Base-by-base conservation (phyloP, 805 yeast genomes). In the Kluyveromyces wickerhamii region DNA sequence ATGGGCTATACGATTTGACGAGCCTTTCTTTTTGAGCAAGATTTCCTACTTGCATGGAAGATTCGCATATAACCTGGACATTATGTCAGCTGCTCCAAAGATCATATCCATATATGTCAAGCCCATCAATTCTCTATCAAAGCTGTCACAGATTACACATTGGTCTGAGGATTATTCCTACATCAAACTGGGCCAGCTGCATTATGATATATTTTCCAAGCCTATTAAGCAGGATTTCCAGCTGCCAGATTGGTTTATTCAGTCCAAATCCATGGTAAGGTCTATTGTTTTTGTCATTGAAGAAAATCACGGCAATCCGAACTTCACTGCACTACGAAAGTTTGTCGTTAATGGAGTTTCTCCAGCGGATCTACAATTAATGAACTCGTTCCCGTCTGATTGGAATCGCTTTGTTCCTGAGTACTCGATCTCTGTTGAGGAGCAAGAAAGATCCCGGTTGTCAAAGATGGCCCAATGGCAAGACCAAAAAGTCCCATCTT, bases 311-410 rank as follows among this genome's bases (percentile, higher is more conserved):
- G 68, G 68, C 5, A 59, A 61, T 33, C 39, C 45, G n/a, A 43
- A 54, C 12, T 63, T 49, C 32, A 60, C 63, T 2, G 56, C 68
- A 18, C 32, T 63, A 16, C 52, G 57, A 37, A 67, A 63, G 38
- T 62, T 65, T 27, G 47, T 57, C 4, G 47, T 69, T 8, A 66
- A 69, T 38, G 75, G 72, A 1, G 51, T 69, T 10, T 61, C 66
- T 0, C 48, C 51, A 26, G 51, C 57, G 23, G 69, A 64, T 41
- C 29, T 55, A 20, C 40, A 43, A 18, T 47, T 57, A 5, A 42
- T 50, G 38, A 45, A 26, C 25, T 41, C 20, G 40, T 40, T 34
- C 36, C 33, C 19, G 45, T 48, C 27, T 43, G 51, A 26, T 32
- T 42, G 27, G 36, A 32, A 17, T 34, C 45, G 7, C 32, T 40